Evolutionary conservation across 768 basidiomycete species (phyloP).

Genomic region (Phaeotremella fagi): DNA sequence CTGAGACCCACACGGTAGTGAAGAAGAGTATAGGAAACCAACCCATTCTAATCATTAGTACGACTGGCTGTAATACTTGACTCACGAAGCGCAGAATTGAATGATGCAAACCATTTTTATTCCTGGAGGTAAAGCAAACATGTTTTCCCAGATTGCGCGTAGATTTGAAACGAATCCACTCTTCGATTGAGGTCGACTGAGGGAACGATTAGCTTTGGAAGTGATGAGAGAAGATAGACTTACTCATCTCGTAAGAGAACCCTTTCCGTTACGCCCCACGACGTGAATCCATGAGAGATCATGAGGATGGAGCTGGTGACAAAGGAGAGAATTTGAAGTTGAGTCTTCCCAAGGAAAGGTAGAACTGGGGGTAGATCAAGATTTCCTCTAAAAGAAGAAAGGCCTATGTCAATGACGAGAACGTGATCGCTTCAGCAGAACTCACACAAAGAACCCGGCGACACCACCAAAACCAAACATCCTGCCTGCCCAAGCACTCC

Average conservation of each 20-base stretch:
- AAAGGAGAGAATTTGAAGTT: slow-evolving; percentile 75
- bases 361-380: slow-evolving; percentile 66
- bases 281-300: slow-evolving; percentile 61
- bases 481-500: slow-evolving; percentile 93
- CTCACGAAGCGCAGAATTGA: slow-evolving; percentile 50
- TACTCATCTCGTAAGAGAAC: slow-evolving; percentile 57
- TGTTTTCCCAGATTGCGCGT: slow-evolving; percentile 66
- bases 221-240: no score
- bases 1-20: slow-evolving; percentile 79
- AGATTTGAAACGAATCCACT: slow-evolving; percentile 51
- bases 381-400: slow-evolving; percentile 72
- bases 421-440: no score
- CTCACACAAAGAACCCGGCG: slow-evolving; percentile 80
- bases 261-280: slow-evolving; percentile 57
- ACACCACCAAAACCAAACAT: slow-evolving; percentile 85
- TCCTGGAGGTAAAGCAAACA: slow-evolving; percentile 62
- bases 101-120: slow-evolving; percentile 72
- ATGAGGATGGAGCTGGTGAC: slow-evolving; percentile 67
- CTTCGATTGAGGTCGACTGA: slow-evolving; percentile 34
- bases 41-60: slow-evolving; percentile 51
- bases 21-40: slow-evolving; percentile 95
- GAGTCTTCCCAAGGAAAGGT: slow-evolving; percentile 70
- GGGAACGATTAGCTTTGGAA: no score
- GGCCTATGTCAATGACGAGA: no score
- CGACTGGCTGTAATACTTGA: background rate